phyloP scores from a whole-genome alignment of 2,329 filamentous ascomycete species.

The Diplodia sapinea region DNA sequence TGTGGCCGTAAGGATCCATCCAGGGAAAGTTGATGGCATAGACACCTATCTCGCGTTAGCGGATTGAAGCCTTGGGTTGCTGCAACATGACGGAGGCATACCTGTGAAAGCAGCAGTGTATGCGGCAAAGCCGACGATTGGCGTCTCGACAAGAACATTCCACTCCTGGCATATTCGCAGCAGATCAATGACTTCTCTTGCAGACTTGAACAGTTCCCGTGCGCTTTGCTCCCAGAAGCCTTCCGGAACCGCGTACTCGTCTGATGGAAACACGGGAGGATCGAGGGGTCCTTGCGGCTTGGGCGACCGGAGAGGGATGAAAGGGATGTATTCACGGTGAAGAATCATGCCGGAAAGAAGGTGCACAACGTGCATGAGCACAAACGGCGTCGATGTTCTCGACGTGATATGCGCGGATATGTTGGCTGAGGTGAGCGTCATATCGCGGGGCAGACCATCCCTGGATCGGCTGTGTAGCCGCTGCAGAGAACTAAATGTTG shows the following conservation, averaged over 20 bases:
- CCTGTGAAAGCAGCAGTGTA: slow-evolving; percentile 70
- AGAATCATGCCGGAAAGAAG: slow-evolving; percentile 71
- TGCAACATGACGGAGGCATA: slow-evolving; percentile 34
- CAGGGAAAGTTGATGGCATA: slow-evolving; percentile 71
- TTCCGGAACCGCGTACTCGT: slow-evolving; percentile 53
- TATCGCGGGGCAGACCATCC: slow-evolving; percentile 59
- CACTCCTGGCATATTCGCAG: slow-evolving; percentile 66
- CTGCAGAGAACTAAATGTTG: slow-evolving; percentile 62
- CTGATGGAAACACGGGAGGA: slow-evolving; percentile 59
- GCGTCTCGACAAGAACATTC: slow-evolving; percentile 69
- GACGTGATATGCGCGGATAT: slow-evolving; percentile 70
- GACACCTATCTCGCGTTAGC: slow-evolving; percentile 51
- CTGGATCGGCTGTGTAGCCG: slow-evolving; percentile 61
- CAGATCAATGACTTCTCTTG: slow-evolving; percentile 68
- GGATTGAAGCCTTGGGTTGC: neutral
- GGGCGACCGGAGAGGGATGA: slow-evolving; percentile 62
- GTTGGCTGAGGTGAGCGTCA: slow-evolving; percentile 65
- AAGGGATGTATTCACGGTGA: slow-evolving; percentile 71
- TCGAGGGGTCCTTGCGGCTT: slow-evolving; percentile 65
- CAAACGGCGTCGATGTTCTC: slow-evolving; percentile 67
- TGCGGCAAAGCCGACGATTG: slow-evolving; percentile 69
- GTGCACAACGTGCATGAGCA: slow-evolving; percentile 70
- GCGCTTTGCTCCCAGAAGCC: slow-evolving; percentile 70
- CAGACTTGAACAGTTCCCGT: slow-evolving; percentile 66
- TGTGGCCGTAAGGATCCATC: slow-evolving; percentile 67